A percentile compares a stretch with the other conserved stretches of the same genome.
These are phyloP conservation scores for Didymella segeticola DNA, from an alignment of 2,329 filamentous ascomycete genomes.

Conservation along the genomic window DNA sequence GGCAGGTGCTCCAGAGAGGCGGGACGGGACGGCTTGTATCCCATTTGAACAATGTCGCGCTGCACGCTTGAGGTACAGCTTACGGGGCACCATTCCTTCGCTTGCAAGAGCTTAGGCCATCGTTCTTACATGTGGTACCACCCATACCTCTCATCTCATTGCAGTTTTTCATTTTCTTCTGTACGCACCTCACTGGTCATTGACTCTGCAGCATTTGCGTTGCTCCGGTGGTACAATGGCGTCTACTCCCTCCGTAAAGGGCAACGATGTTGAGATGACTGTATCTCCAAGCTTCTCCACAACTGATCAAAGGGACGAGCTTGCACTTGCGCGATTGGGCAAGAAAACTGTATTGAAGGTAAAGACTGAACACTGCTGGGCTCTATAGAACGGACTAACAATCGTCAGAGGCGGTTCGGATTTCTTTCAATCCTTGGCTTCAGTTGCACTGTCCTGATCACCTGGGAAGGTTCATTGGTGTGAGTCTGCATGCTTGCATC, in stretches of 20 bases:
- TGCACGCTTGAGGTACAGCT: constrained; percentile 10
- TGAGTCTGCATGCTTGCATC: constrained; percentile 10
- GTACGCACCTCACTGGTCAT: neutral
- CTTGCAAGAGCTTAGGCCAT: neutral
- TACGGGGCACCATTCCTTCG: constrained; percentile 9
- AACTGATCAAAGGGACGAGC: constrained; percentile 24
- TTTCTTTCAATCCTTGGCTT: constrained; percentile 38
- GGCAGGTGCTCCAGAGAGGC: constrained; percentile 21
- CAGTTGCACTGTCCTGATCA: constrained; percentile 38
- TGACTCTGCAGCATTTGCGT: neutral
- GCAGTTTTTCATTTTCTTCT: neutral
- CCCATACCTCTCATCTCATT: neutral
- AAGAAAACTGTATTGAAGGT: constrained; percentile 36
- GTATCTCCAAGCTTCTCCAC: constrained; percentile 8
- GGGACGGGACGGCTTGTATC: constrained; percentile 2
- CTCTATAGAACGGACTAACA: too few relatives aligned
- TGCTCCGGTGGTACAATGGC: constrained; percentile 16
- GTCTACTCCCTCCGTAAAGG: constrained; percentile 15
- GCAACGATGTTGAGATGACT: constrained; percentile 21
- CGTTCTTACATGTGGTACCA: constrained; percentile 3
- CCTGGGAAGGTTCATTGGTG: constrained; percentile 38
- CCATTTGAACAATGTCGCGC: constrained; percentile 1
- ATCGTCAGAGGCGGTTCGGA: constrained; percentile 31
- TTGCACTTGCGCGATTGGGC: constrained; percentile 28
- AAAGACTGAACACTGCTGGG: too few relatives aligned